phyloP scores from a whole-genome alignment of 768 basidiomycete species.

The Favolaschia claudopus region DNA sequence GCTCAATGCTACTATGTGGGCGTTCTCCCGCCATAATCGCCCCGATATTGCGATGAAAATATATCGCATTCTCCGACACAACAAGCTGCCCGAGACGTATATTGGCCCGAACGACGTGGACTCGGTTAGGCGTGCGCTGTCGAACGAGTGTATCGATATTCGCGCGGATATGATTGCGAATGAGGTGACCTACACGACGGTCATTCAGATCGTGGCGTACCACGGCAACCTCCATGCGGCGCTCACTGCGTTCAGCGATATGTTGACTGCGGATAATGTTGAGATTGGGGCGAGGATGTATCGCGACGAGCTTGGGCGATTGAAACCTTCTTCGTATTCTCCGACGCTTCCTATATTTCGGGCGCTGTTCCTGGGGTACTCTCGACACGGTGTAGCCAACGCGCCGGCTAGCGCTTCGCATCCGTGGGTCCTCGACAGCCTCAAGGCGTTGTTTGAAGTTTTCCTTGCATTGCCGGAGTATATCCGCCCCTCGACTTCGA shows the following conservation, averaged over 20 bases:
- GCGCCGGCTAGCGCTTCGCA: conserved; percentile 15
- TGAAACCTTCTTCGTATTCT: conserved; percentile 40
- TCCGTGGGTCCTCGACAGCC: conserved; percentile 65
- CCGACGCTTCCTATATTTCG: conserved; percentile 68
- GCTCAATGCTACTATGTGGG: conserved; percentile 76
- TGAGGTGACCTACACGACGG: conserved; percentile 67
- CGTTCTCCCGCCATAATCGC: conserved; percentile 60
- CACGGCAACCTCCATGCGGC: conserved; percentile 68
- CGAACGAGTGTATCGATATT: conserved; percentile 55
- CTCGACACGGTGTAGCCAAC: conserved; percentile 56
- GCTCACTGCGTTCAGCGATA: conserved; percentile 69
- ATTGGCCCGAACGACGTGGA: conserved; percentile 44
- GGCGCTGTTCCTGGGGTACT: conserved; percentile 79
- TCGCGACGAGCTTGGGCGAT: conserved; percentile 34
- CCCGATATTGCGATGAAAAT: conserved; percentile 65
- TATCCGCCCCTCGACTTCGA: conserved; percentile 50
- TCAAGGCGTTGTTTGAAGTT: conserved; percentile 63
- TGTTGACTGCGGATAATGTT: conserved; percentile 58
- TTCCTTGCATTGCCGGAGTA: conserved; percentile 66
- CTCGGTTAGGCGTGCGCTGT: conserved; percentile 45
- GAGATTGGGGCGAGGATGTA: conserved; percentile 43
- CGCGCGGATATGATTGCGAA: conserved; percentile 58
- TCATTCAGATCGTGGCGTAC: conserved; percentile 77
- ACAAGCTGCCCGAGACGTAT: conserved; percentile 47
- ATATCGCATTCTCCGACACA: conserved; percentile 70